Evolutionary conservation across 179 eudicot species (phyloP), one percentile per base, ranked within the genome.

Genomic region (Beta lomatogona): DNA sequence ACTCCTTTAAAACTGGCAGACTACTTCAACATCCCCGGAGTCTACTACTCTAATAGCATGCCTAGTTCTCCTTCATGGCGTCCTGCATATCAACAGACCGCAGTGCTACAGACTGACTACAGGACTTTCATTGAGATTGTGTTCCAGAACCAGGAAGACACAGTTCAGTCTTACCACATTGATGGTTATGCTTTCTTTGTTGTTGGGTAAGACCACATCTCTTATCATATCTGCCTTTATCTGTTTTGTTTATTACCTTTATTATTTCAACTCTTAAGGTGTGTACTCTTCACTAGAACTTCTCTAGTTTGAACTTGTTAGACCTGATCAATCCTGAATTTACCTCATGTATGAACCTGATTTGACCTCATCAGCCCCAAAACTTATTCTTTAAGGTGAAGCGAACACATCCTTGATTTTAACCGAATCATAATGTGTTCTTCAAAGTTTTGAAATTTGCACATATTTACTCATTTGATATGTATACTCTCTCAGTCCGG

Each of bases 111-210:
- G 59, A 89, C 91, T 54, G 85, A 96, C 64, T 94, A 86, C 83
- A 85, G 99, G 66, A 75, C 89, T 57, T 96, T 87, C 74, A 82
- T 90, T 44, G 99, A 96, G 85, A 91, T 96, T 68, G 91, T 96
- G 76, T 94, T 96, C 77, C 93, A 92, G 82, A 96, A 96, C 57
- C 87, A 88, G 92, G 98, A 96, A 85, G 78, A 91, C 55, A 67
- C 86, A 2, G 91, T 96, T 68, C 98, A 96, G 86, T 92, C 99
- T 7, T 96, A 92, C 88, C 99, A 94, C 76, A 87, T 96, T 53
- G 91, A 93, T 88, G 99, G 98, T 8, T 92, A 91, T 66, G 91
- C 99, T 63, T 96, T 96, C 92, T 96, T 94, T 75, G 98, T 94
- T 69, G 98, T 96, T 76, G 99, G 99, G 98, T 94, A 85, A 90